Evolutionary conservation across 768 basidiomycete genomes (phyloP), one percentile per base, ranked within the genome.

Genomic region (Mrakia blollopis): DNA sequence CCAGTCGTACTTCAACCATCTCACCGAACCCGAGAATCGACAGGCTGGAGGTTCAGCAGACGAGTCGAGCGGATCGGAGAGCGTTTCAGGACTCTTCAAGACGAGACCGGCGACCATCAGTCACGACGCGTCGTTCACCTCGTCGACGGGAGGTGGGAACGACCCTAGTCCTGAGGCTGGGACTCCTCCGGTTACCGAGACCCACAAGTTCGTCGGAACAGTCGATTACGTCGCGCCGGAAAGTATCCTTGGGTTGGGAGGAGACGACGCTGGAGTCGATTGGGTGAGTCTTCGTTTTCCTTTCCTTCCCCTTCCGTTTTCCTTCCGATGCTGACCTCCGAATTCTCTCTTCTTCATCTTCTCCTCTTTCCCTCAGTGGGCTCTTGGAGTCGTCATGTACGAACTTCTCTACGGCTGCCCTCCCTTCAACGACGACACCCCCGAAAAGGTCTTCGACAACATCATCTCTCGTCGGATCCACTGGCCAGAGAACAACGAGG

Each of bases 401-500:
- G 97, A 99, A 85, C 98, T 99, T 84, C 85, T 98, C 50, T 98
- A 94, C 80, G 95, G 97, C 5, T 89, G 94, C 47, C 97, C 97
- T 37, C 97, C 97, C 3, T 99, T 99, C 87, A 94, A 98, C 81
- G 96, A 93, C 68, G 94, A 98, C 78, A 92, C 92, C 11, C 96
- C 97, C 0, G 94, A 97, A 83, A 92, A 92, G 84, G 95, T 99
- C 6, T 98, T 99, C 81, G 95, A 97, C 85, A 98, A 98, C 82
- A 98, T 98, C 81, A 87, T 98, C 30, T 97, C 96, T 16, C 91
- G 94, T 7, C 90, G 91, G 41, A 88, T 98, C 81, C 91, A 96
- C 78, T 99, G 95, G 95, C 92, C 97, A 82, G 94, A 97, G 80
- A 94, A 96, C 61, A 93, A 91, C 87, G 85, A 94, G 25, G 92